Percentiles rank a stretch among this genome's conserved stretches.
These are phyloP conservation scores for Drechslerella dactyloides DNA, from an alignment of 2,329 filamentous ascomycete genomes.

Conservation along the genomic window DNA sequence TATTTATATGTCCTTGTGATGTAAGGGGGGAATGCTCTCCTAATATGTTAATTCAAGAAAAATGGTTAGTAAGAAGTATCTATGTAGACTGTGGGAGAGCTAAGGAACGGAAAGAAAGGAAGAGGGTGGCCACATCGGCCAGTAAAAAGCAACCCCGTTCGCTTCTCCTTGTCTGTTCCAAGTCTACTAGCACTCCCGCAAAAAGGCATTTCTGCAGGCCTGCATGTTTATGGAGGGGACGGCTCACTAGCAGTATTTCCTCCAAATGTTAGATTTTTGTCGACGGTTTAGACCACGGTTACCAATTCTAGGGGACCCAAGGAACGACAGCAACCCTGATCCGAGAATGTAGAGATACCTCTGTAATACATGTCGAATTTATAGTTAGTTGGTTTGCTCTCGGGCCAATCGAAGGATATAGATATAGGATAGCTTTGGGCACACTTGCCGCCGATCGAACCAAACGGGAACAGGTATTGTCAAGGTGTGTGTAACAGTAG, in stretches of 20 bases:
- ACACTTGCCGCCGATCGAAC: conserved; percentile 48
- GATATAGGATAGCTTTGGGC: conserved; percentile 31
- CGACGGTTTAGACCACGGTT: conserved; percentile 29
- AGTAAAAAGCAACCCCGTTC: conserved; percentile 49
- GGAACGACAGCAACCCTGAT: conserved; percentile 15
- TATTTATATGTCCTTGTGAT: conserved; percentile 27
- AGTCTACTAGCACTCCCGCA: conserved; percentile 48
- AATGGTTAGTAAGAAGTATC: conserved; percentile 24
- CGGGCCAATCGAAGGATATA: conserved; percentile 23
- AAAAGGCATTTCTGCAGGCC: conserved; percentile 27
- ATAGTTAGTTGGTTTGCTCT: conserved; percentile 18
- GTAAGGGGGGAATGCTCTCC: conserved; percentile 24
- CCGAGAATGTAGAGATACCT: conserved; percentile 35
- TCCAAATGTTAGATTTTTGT: conserved; percentile 12
- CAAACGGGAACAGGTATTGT: conserved; percentile 34
- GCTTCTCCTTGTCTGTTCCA: conserved; percentile 50
- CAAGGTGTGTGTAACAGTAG: conserved; percentile 39
- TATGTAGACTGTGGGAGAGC: conserved; percentile 25
- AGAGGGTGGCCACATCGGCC: conserved; percentile 46
- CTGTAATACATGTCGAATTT: conserved; percentile 30
- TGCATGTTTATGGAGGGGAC: conserved; percentile 44
- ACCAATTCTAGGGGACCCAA: conserved; percentile 14
- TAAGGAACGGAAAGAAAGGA: conserved; percentile 27
- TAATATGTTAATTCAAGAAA: conserved; percentile 35
- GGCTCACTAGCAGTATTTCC: conserved; percentile 23